phyloP scores from a whole-genome alignment of 176 grass and related monocot species.

The Ampelocalamus luodianensis region DNA sequence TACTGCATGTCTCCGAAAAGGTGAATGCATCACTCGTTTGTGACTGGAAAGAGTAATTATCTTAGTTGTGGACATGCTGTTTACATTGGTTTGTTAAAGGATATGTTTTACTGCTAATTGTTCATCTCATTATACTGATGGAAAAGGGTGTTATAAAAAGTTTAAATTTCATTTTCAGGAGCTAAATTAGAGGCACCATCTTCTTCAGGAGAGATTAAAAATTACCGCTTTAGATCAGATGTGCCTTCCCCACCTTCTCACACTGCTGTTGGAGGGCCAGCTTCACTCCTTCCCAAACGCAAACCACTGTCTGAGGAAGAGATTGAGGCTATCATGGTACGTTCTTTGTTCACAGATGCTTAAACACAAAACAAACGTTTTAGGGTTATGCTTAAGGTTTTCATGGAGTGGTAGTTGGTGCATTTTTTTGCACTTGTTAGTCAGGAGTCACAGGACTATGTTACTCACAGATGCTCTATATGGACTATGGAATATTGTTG shows the following conservation, averaged over 20 bases:
- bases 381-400: conserved; percentile 16
- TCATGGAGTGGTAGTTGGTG: neutral
- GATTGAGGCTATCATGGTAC: conserved; percentile 95
- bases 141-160: neutral
- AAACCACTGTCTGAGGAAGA: conserved; percentile 90
- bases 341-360: conserved; percentile 6
- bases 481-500: neutral
- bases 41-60: neutral
- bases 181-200: conserved; percentile 52
- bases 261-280: conserved; percentile 82
- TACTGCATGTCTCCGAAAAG: neutral
- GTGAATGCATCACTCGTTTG: neutral
- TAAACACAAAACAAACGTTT: neutral
- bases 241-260: conserved; percentile 85
- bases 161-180: conserved; percentile 48
- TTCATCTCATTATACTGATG: conserved; percentile 33
- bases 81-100: neutral
- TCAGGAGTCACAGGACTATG: neutral
- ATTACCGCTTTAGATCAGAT: conserved; percentile 89
- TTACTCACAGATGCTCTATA: neutral
- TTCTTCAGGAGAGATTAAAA: conserved; percentile 58
- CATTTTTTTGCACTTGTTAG: neutral
- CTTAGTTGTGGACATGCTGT: neutral
- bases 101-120: neutral
- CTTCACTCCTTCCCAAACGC: conserved; percentile 92